These are phyloP conservation scores for Lipomyces yamadae DNA, from an alignment of 805 yeast species.

Conservation along the genomic window DNA sequence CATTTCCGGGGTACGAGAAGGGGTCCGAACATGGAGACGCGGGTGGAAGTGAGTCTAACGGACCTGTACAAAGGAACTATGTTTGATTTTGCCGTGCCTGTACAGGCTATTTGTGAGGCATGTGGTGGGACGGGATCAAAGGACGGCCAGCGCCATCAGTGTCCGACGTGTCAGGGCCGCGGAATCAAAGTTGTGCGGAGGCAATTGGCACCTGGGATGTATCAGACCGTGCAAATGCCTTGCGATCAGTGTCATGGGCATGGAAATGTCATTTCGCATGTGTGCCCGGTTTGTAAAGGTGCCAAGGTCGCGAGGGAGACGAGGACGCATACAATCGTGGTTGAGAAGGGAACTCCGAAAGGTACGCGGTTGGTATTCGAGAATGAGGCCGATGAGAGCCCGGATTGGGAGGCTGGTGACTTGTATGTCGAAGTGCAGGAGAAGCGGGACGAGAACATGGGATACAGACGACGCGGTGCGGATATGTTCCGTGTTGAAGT, in stretches of 20 bases:
- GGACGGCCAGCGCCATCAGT: slow-evolving; percentile 71
- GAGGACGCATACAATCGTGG: slow-evolving; percentile 62
- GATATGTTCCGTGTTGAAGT: slow-evolving; percentile 82
- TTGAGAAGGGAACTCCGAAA: slow-evolving; percentile 74
- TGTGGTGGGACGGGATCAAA: slow-evolving; percentile 87
- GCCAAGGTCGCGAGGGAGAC: slow-evolving; percentile 60
- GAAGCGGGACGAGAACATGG: slow-evolving; percentile 56
- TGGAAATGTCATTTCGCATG: slow-evolving; percentile 67
- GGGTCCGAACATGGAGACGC: slow-evolving; percentile 67
- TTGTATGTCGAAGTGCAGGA: slow-evolving; percentile 67
- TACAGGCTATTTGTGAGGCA: slow-evolving; percentile 74
- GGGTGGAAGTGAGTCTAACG: slow-evolving; percentile 59
- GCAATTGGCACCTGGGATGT: slow-evolving; percentile 88
- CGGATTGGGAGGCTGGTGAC: slow-evolving; percentile 85
- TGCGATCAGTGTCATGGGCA: slow-evolving; percentile 83
- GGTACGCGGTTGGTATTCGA: slow-evolving; percentile 60
- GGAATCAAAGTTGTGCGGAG: slow-evolving; percentile 70
- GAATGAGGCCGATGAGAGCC: slow-evolving; percentile 84
- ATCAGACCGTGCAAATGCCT: slow-evolving; percentile 77
- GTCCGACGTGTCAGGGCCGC: slow-evolving; percentile 73
- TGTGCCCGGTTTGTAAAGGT: slow-evolving; percentile 76
- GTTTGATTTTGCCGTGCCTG: slow-evolving; percentile 61
- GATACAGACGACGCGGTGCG: slow-evolving; percentile 79
- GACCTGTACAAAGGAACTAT: slow-evolving; percentile 75
- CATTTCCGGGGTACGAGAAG: slow-evolving; percentile 51